Evolutionary conservation across 2,329 filamentous ascomycete genomes (phyloP).

Genomic region (Pestalotiopsis sp.): DNA sequence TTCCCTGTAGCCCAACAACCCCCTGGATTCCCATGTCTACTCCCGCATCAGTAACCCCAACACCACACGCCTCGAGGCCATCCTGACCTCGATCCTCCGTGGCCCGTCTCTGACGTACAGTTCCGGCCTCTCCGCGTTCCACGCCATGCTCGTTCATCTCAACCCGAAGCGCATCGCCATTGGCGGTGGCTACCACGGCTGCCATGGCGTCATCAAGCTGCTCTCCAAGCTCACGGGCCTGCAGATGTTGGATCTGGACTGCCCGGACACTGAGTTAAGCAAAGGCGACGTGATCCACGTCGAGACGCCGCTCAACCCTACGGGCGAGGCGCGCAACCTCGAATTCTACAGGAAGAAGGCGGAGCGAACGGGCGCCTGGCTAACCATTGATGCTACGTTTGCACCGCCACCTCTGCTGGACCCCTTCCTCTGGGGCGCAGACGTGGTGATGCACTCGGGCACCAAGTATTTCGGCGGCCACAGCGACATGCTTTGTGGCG

Average conservation of each 20-base stretch:
- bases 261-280: slow-evolving; percentile 65
- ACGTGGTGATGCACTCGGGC: slow-evolving; percentile 88
- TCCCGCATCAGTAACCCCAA: slow-evolving; percentile 80
- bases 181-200: slow-evolving; percentile 88
- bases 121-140: slow-evolving; percentile 85
- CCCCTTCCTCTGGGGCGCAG: slow-evolving; percentile 79
- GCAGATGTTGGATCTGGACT: slow-evolving; percentile 71
- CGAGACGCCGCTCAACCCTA: slow-evolving; percentile 92
- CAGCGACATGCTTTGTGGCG: slow-evolving; percentile 88
- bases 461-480: slow-evolving; percentile 98
- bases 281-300: slow-evolving; percentile 85
- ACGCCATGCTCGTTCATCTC: slow-evolving; percentile 81
- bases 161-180: slow-evolving; percentile 85
- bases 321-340: slow-evolving; percentile 79
- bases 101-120: slow-evolving; percentile 76
- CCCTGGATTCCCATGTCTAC: slow-evolving; percentile 74
- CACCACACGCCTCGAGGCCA: slow-evolving; percentile 80
- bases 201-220: slow-evolving; percentile 79
- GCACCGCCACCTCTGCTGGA: slow-evolving; percentile 88
- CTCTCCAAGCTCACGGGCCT: slow-evolving; percentile 77
- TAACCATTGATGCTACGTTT: slow-evolving; percentile 91
- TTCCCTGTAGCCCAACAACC: slow-evolving; percentile 46
- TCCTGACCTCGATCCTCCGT: slow-evolving; percentile 74
- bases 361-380: slow-evolving; percentile 69
- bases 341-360: slow-evolving; percentile 72